Conservation (phyloP, 805 yeast species). For the Suhomyces canberraensis region DNA sequence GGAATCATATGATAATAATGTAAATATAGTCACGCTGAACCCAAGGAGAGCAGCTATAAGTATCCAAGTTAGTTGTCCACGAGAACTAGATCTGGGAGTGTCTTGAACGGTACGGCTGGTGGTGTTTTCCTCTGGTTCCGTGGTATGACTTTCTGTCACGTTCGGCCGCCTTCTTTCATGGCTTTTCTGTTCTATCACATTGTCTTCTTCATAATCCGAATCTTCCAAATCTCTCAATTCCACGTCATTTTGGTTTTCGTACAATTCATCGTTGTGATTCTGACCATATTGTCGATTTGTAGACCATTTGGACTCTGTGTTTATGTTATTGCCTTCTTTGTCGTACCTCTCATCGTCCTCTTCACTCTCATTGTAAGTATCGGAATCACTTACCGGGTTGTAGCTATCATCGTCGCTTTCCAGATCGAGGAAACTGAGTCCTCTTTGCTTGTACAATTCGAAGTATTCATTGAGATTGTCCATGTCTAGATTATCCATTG, state of each 20-base stretch:
- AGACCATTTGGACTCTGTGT: no score
- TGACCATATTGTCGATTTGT: not conserved
- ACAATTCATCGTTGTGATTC: not conserved
- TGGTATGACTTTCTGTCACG: not conserved
- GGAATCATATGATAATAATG: not conserved
- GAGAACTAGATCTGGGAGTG: not conserved
- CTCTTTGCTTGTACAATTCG: conserved; percentile 9
- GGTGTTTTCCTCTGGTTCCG: not conserved
- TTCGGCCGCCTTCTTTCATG: not conserved
- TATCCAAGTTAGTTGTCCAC: not conserved
- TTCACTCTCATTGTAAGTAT: conserved; percentile 12
- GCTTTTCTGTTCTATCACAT: not conserved
- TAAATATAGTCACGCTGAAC: not conserved
- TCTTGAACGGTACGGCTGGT: not conserved
- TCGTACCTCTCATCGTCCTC: conserved; percentile 6
- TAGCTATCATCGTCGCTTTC: conserved; percentile 5
- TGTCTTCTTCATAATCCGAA: conserved; percentile 6
- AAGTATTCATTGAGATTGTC: conserved; percentile 8
- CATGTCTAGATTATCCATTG: conserved; percentile 4
- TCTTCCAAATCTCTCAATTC: not conserved
- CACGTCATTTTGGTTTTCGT: not conserved
- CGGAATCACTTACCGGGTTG: not conserved
- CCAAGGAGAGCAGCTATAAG: not conserved
- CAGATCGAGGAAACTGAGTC: conserved; percentile 1
- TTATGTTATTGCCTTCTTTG: not conserved